phyloP scores from a whole-genome alignment of 768 basidiomycete species.

The Lactarius tabidus region DNA sequence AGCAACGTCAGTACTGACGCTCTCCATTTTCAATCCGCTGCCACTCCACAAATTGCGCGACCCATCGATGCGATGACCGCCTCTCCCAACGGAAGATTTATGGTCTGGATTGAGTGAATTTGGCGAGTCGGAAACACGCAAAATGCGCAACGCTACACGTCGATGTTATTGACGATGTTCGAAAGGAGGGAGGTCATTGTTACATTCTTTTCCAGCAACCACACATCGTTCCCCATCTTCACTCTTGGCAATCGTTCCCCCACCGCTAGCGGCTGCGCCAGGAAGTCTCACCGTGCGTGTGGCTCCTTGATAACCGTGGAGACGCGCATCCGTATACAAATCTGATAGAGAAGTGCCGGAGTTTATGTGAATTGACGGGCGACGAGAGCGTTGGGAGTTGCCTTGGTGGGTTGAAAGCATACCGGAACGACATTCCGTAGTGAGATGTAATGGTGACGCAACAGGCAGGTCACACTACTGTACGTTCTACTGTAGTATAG shows the following conservation, averaged over 20 bases:
- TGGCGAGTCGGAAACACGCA: constrained; percentile 52
- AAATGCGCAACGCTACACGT: constrained; percentile 30
- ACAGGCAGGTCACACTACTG: too few species aligned
- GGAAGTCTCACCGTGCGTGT: constrained; percentile 54
- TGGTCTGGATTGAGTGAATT: constrained; percentile 31
- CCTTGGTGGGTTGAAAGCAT: constrained; percentile 17
- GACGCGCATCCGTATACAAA: constrained; percentile 41
- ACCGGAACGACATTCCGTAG: not conserved
- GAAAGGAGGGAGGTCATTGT: not conserved
- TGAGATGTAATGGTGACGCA: not conserved
- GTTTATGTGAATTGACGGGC: constrained; percentile 15
- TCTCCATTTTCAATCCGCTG: constrained; percentile 73
- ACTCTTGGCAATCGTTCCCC: constrained; percentile 62
- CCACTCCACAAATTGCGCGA: constrained; percentile 77
- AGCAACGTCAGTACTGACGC: constrained; percentile 73
- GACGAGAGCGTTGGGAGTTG: constrained; percentile 18
- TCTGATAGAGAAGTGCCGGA: constrained; percentile 2
- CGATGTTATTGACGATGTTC: not conserved
- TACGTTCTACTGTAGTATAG: too few species aligned
- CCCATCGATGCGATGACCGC: constrained; percentile 64
- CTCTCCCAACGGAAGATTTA: constrained; percentile 57
- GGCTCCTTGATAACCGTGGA: constrained; percentile 43
- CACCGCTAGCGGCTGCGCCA: constrained; percentile 57
- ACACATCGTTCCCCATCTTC: constrained; percentile 66
- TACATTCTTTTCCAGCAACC: constrained; percentile 78